Base-by-base conservation (phyloP, 2,329 filamentous ascomycete genomes). In the Xylaria hypoxylon region DNA sequence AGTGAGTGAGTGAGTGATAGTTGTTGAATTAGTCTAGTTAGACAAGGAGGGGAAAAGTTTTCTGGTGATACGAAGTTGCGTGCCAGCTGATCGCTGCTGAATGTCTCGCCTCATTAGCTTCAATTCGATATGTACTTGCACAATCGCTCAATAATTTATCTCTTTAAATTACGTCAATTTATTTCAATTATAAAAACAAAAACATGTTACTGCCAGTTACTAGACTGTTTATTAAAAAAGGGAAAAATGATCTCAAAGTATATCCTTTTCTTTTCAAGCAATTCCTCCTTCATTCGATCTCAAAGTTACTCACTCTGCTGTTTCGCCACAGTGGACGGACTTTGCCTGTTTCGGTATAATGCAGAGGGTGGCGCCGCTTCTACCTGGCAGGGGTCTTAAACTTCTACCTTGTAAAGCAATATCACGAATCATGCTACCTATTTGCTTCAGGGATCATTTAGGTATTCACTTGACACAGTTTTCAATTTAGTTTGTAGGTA, bases 381-480 rank as follows among this genome's bases (percentile, higher is more conserved):
- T 74, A 73, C 71, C 44, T 64, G 53, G 48, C 68, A 73, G 64
- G 70, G 68, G 65, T 72, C 35, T 66, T 68, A 73, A 73, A 70
- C 68, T 71, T 74, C 64, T 59, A 33, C 63, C 65, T 26, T 6
- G 15, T 44, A 47, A 48, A 45, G 66, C 35, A 64, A 67, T 42
- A 44, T 52, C 22, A 40, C 22, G 17, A 45, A 22, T 38, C 8
- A n/a, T 48, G 13, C 6, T 45, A 11, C 42, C 42, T 6, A 22
- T 45, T 19, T 45, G 42, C n/a, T 10, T n/a, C n/a, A 19, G n/a
- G 17, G 19, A 22, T 33, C 31, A 8, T 33, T 33, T 10, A 33
- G 31, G 7, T 33, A 10, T 10, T 10, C 7, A 33, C 11, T 33
- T 33, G 7, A 8, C 11, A 8, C 11, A 33, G 11, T 33, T 8